Conservation (phyloP, 1,284 basidiomycete genomes). For the Naganishia cerealis region DNA sequence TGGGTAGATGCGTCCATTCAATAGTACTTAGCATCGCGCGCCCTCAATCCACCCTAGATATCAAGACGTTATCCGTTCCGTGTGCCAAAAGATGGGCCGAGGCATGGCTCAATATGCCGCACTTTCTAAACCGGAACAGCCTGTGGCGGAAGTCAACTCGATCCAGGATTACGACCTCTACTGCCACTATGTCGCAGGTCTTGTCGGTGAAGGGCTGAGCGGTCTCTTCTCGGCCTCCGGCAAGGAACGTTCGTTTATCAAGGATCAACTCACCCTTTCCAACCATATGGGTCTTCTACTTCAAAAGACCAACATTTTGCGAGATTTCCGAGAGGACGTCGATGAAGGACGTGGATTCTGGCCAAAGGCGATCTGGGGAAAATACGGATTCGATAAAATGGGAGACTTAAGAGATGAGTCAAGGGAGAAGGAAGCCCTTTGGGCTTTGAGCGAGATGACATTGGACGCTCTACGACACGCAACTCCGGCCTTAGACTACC, state of each 20-base stretch:
- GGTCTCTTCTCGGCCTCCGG: constrained; percentile 83
- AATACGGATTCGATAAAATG: constrained; percentile 65
- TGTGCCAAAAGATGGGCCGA: constrained; percentile 78
- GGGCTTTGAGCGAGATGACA: constrained; percentile 83
- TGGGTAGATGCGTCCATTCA: constrained; percentile 20
- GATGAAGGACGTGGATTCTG: constrained; percentile 87
- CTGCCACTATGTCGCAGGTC: constrained; percentile 97
- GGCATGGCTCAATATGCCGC: constrained; percentile 96
- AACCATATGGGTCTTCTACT: constrained; percentile 96
- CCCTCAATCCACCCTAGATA: constrained; percentile 59
- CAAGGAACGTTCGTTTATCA: constrained; percentile 77
- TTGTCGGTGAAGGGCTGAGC: constrained; percentile 94
- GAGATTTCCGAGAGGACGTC: constrained; percentile 91
- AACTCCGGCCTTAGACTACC: constrained; percentile 84
- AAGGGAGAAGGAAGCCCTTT: constrained; percentile 66
- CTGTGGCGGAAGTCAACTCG: constrained; percentile 68
- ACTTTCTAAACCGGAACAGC: constrained; percentile 68
- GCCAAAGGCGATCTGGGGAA: constrained; percentile 89
- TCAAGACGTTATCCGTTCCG: constrained; percentile 78
- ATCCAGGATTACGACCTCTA: constrained; percentile 90
- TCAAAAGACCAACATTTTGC: constrained; percentile 97
- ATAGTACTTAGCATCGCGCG: neutral
- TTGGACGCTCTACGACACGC: constrained; percentile 84
- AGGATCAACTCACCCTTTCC: constrained; percentile 77
- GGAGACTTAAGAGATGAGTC: constrained; percentile 55